Evolutionary conservation across 805 yeast species (phyloP).

Genomic region (Peterozyma xylosa): DNA sequence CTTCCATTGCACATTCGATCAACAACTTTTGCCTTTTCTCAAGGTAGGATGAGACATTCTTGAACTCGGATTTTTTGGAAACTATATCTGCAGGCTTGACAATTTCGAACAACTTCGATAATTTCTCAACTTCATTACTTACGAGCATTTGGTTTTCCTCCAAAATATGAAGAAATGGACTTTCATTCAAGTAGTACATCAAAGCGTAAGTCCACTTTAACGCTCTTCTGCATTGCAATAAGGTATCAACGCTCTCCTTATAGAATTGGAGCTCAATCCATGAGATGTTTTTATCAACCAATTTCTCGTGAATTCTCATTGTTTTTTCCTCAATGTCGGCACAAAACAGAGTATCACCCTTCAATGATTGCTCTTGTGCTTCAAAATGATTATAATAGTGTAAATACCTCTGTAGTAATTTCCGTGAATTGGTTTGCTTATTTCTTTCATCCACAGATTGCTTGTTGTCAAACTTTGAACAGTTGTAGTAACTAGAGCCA

Average conservation of each 20-base stretch:
- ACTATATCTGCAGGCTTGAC: constrained; percentile 20
- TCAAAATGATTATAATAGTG: constrained; percentile 70
- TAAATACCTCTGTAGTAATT: constrained; percentile 55
- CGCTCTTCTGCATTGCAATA: constrained; percentile 64
- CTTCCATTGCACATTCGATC: constrained; percentile 7
- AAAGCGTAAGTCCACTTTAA: constrained; percentile 90
- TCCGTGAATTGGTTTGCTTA: constrained; percentile 33
- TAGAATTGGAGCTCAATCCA: constrained; percentile 89
- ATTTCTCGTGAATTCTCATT: constrained; percentile 51
- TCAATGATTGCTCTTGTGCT: constrained; percentile 70
- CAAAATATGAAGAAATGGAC: constrained; percentile 50
- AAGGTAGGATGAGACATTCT: constrained; percentile 5
- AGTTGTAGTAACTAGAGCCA: constrained; percentile 54
- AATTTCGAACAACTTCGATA: constrained; percentile 26
- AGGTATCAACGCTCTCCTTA: constrained; percentile 58
- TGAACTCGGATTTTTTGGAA: constrained; percentile 16
- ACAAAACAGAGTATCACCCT: constrained; percentile 60
- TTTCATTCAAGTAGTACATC: constrained; percentile 51
- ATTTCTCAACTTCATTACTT: constrained; percentile 17
- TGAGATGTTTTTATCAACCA: constrained; percentile 40
- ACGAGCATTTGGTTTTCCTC: constrained; percentile 50
- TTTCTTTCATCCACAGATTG: constrained; percentile 30
- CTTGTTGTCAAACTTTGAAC: constrained; percentile 49
- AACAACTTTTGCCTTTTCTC: constrained; percentile 7
- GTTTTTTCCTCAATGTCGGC: constrained; percentile 58